Percentiles rank a stretch among this genome's conserved stretches.
phyloP scores from a whole-genome alignment of 495 filamentous ascomycete genomes.

The Xylaria flabelliformis region DNA sequence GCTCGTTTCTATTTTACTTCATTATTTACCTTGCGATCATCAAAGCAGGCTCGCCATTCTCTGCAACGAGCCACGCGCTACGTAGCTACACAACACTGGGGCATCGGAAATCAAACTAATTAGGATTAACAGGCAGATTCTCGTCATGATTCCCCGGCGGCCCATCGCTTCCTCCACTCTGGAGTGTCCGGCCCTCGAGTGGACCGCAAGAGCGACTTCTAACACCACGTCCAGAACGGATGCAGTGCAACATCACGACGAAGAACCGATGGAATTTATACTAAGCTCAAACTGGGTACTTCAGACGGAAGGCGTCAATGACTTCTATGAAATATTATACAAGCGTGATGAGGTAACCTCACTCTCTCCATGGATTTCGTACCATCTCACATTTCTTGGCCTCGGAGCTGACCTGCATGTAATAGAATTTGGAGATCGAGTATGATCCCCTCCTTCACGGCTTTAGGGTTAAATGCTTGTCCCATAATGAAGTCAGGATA shows the following conservation, averaged over 20 bases:
- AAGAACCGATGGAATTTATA: constrained; percentile 35
- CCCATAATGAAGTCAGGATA: constrained; percentile 35
- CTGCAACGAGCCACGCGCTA: not conserved
- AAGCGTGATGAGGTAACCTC: constrained; percentile 32
- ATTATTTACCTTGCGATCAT: not conserved
- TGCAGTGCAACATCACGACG: not conserved
- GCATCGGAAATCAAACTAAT: not conserved
- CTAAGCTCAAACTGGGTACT: constrained; percentile 44
- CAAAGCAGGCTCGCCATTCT: not conserved
- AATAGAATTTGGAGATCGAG: constrained; percentile 36
- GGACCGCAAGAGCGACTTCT: not conserved
- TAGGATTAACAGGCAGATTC: not conserved
- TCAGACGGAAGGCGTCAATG: constrained; percentile 37
- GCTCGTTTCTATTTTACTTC: not conserved
- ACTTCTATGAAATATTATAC: constrained; percentile 34
- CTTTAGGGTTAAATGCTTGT: constrained; percentile 43
- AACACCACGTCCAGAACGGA: constrained; percentile 9
- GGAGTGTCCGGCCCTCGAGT: not conserved
- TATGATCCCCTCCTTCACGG: constrained; percentile 39
- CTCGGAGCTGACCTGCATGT: constrained; percentile 23
- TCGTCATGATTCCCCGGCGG: not conserved
- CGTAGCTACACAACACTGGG: not conserved
- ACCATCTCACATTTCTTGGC: not conserved
- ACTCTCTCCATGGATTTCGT: not conserved
- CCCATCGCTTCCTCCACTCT: not conserved